Conservation (phyloP, 1,139 yeast genomes). For the Sugiyamaella pinicola region DNA sequence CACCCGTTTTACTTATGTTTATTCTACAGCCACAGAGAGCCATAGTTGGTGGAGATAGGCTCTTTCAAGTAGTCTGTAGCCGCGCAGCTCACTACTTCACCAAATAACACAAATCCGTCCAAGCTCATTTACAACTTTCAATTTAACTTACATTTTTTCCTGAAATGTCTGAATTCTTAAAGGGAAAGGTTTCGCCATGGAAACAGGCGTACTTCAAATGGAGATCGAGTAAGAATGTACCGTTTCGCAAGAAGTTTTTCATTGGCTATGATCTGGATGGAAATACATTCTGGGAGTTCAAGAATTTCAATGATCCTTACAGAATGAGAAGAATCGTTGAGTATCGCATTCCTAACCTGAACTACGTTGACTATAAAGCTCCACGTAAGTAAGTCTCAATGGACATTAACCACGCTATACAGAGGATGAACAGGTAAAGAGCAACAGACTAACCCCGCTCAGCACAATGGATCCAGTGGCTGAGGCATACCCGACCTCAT, state of each 20-base stretch:
- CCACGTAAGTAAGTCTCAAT: conserved; percentile 45
- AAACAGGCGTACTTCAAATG: conserved; percentile 56
- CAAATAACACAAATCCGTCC: not conserved
- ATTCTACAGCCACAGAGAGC: no score
- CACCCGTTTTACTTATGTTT: not conserved
- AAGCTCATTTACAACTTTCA: not conserved
- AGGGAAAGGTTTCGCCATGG: conserved; percentile 41
- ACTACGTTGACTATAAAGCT: conserved; percentile 48
- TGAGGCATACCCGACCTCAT: conserved; percentile 59
- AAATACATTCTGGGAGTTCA: conserved; percentile 83
- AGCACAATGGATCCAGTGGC: conserved; percentile 85
- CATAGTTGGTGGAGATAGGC: not conserved
- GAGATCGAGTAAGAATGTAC: conserved; percentile 63
- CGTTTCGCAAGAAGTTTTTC: conserved; percentile 56
- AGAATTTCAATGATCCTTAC: conserved; percentile 45
- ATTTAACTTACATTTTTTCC: not conserved
- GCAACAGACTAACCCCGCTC: not conserved
- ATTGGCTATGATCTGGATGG: conserved; percentile 74
- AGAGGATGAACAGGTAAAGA: not conserved
- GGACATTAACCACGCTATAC: not conserved
- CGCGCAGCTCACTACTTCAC: not conserved
- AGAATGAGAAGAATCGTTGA: conserved; percentile 48
- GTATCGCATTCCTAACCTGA: conserved; percentile 39
- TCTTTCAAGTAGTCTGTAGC: no score
- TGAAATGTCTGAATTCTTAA: conserved; percentile 28